Evolutionary conservation across 257 asterid genomes (phyloP).

Genomic region (Rubia yunnanensis): DNA sequence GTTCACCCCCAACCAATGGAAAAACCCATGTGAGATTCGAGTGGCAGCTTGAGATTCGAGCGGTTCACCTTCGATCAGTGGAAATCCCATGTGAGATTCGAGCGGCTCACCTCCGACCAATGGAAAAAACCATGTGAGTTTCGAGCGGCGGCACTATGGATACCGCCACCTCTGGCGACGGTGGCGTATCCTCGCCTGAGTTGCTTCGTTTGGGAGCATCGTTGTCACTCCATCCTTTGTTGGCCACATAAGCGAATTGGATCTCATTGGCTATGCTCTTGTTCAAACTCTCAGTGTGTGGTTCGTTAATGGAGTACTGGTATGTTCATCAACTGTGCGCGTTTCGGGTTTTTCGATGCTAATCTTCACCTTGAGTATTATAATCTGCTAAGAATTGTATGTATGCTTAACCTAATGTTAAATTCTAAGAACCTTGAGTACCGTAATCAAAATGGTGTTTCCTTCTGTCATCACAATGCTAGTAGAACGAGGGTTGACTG

Average conservation of each 20-base stretch:
- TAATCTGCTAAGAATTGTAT: no score
- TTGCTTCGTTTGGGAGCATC: constrained; percentile 53
- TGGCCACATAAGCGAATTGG: constrained; percentile 49
- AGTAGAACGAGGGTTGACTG: neutral
- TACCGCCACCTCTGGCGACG: no score
- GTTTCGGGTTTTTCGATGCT: no score
- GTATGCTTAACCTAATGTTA: neutral
- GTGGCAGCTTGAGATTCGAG: no score
- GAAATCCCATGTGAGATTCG: no score
- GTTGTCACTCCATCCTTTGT: constrained; percentile 66
- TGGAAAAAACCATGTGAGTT: no score
- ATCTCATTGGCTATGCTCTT: constrained; percentile 73
- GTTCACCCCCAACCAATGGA: no score
- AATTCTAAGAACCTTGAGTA: neutral
- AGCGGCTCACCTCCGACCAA: no score
- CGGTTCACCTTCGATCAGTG: no score
- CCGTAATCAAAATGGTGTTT: no score
- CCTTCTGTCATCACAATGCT: neutral
- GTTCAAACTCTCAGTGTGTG: constrained; percentile 67
- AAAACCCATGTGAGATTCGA: no score
- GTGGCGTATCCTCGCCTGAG: constrained; percentile 54
- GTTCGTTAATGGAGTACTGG: constrained; percentile 65
- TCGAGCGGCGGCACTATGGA: no score
- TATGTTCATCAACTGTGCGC: constrained; percentile 14
- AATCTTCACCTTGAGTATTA: neutral